Percentiles rank a stretch among this genome's conserved stretches.
phyloP scores from a whole-genome alignment of 192 early-diverging fungal species.

The Chytriomyces sp. region DNA sequence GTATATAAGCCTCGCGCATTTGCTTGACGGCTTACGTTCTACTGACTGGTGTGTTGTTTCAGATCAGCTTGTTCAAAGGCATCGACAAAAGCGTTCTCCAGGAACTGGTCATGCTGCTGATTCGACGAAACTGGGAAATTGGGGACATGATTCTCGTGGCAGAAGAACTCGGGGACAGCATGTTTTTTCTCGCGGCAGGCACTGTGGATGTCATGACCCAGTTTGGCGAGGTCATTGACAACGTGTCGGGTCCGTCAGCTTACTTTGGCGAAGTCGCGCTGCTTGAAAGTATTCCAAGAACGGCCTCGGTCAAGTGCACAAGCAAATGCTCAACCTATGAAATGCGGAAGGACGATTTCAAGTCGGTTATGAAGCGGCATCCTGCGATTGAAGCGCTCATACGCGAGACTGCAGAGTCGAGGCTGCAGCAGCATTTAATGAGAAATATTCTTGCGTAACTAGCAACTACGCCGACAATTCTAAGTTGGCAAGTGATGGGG shows the following conservation, averaged over 20 bases:
- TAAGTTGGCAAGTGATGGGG: too few species aligned
- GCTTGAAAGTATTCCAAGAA: slow-evolving; percentile 57
- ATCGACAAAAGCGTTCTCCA: slow-evolving; percentile 43
- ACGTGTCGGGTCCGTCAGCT: slow-evolving; percentile 42
- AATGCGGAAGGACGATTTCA: slow-evolving; percentile 43
- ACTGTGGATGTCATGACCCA: slow-evolving; percentile 54
- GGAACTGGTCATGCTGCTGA: slow-evolving; percentile 46
- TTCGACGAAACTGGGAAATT: slow-evolving; percentile 31
- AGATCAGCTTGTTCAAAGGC: slow-evolving; percentile 45
- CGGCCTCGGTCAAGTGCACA: slow-evolving; percentile 45
- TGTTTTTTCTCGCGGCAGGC: slow-evolving; percentile 62
- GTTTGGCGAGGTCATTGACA: slow-evolving; percentile 55
- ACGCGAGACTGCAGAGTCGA: slow-evolving; percentile 44
- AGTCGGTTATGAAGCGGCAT: slow-evolving; percentile 38
- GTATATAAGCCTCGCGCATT: slow-evolving; percentile 45
- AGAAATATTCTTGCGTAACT: slow-evolving; percentile 43
- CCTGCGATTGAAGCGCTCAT: slow-evolving; percentile 43
- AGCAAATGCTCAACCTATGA: slow-evolving; percentile 48
- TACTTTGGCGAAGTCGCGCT: slow-evolving; percentile 66
- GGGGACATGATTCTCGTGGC: slow-evolving; percentile 42
- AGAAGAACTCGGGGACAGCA: slow-evolving; percentile 49
- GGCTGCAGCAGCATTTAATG: slow-evolving; percentile 55
- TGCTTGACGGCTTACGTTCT: background rate
- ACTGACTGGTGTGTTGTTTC: background rate
- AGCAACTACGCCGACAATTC: too few species aligned